phyloP scores from a whole-genome alignment of 2,329 filamentous ascomycete genomes.

The Herpomyces periplanetae region DNA sequence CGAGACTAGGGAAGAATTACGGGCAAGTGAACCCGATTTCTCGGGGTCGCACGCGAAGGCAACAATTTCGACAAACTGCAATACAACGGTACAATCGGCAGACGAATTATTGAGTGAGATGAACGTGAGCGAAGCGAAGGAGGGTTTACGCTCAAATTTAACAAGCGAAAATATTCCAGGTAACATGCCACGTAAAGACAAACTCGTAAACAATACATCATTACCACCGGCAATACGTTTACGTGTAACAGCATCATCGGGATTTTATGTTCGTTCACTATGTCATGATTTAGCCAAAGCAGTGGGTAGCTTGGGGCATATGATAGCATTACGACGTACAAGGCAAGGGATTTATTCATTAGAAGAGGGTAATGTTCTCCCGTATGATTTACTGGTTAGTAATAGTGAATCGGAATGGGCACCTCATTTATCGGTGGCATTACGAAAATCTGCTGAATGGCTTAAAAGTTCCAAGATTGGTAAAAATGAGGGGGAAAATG shows the following conservation, averaged over 20 bases:
- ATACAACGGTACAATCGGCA: neutral
- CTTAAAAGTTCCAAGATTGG: no score
- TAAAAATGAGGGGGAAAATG: no score
- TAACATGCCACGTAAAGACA: constrained; percentile 4
- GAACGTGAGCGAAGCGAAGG: constrained; percentile 6
- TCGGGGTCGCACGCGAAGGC: constrained; percentile 5
- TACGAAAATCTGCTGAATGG: no score
- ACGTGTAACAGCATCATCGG: constrained; percentile 65
- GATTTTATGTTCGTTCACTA: constrained; percentile 80
- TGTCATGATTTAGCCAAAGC: constrained; percentile 64
- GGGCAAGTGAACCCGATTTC: constrained; percentile 8
- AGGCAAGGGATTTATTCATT: no score
- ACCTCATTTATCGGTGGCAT: no score
- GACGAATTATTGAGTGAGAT: constrained; percentile 6
- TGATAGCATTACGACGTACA: constrained; percentile 43
- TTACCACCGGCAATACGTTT: constrained; percentile 34
- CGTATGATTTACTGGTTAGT: no score
- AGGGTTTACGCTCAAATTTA: constrained; percentile 2
- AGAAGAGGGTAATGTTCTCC: no score
- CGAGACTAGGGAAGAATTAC: constrained; percentile 26
- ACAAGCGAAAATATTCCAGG: constrained; percentile 6
- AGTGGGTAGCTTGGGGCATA: constrained; percentile 39
- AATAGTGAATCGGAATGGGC: no score
- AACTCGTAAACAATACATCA: constrained; percentile 5
- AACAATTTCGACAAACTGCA: neutral